A percentile compares a stretch with the other conserved stretches of the same genome.
Conservation (phyloP, 75 land plant species). For the Cunninghamia lanceolata region DNA sequence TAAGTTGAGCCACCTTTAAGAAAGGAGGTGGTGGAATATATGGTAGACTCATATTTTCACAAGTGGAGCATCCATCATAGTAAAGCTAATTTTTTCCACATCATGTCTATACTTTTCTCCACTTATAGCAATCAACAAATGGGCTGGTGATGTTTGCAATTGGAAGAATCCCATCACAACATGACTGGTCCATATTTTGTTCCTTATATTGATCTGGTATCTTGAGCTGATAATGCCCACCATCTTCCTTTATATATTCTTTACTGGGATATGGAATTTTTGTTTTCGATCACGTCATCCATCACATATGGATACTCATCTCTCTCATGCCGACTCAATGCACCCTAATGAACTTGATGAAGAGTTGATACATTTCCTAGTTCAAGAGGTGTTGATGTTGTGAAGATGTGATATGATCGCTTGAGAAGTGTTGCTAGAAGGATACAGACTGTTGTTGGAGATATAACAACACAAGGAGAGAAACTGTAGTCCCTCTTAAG, state of each 20-base stretch:
- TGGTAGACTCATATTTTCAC: slow-evolving; percentile 76
- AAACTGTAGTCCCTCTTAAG: slow-evolving; percentile 46
- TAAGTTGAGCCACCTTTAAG: slow-evolving; percentile 72
- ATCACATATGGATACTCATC: slow-evolving; percentile 39
- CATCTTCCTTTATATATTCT: too few species aligned
- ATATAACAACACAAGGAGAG: slow-evolving; percentile 72
- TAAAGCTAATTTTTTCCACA: slow-evolving; percentile 65
- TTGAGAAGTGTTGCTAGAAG: slow-evolving; percentile 18
- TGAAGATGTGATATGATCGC: slow-evolving; percentile 53
- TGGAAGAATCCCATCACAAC: slow-evolving; percentile 83
- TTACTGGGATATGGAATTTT: too few species aligned
- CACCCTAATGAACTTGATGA: slow-evolving; percentile 80
- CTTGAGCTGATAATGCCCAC: too few species aligned
- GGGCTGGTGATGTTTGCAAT: slow-evolving; percentile 67
- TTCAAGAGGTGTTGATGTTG: too few species aligned
- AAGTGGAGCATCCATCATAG: slow-evolving; percentile 76
- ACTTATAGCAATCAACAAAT: slow-evolving; percentile 53
- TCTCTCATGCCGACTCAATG: too few species aligned
- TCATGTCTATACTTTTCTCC: slow-evolving; percentile 69
- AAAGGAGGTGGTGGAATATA: slow-evolving; percentile 63
- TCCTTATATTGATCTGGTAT: slow-evolving; percentile 68
- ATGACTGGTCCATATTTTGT: slow-evolving; percentile 70
- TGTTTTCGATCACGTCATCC: slow-evolving; percentile 69
- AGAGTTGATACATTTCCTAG: too few species aligned
- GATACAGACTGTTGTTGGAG: slow-evolving; percentile 53